Conservation (phyloP, 1,284 basidiomycete genomes). For the Sporisorium iseilematis-ciliati region DNA sequence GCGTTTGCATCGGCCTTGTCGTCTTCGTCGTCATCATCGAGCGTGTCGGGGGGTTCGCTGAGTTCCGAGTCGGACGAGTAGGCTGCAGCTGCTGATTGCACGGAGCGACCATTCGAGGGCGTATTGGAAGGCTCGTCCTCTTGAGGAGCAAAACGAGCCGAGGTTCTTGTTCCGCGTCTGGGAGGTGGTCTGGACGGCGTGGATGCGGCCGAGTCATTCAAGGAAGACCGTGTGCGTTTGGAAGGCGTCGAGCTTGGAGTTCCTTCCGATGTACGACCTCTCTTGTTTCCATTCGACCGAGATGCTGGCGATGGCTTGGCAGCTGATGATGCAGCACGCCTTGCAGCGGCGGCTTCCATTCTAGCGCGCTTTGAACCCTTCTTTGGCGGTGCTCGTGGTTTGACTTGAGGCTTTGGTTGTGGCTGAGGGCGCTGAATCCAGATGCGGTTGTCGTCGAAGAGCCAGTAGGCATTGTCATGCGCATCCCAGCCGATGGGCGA, state of each 20-base stretch:
- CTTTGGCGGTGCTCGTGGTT: constrained; percentile 47
- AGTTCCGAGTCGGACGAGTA: constrained; percentile 60
- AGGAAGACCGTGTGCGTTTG: constrained; percentile 42
- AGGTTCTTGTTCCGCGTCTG: constrained; percentile 39
- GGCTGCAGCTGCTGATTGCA: constrained; percentile 18
- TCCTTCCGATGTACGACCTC: constrained; percentile 72
- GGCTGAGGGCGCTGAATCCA: constrained; percentile 80
- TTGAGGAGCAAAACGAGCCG: constrained; percentile 35
- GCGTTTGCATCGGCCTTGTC: constrained; percentile 6
- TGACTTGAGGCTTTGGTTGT: constrained; percentile 46
- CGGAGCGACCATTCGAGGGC: constrained; percentile 22
- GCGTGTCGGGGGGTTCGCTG: constrained; percentile 57
- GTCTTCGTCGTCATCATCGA: constrained; percentile 22
- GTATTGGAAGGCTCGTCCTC: constrained; percentile 29
- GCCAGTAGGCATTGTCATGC: constrained; percentile 85
- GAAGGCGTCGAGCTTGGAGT: constrained; percentile 34
- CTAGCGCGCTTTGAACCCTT: constrained; percentile 47
- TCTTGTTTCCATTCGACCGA: constrained; percentile 68
- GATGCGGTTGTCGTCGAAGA: constrained; percentile 85
- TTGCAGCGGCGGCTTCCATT: constrained; percentile 45
- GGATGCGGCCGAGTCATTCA: constrained; percentile 24
- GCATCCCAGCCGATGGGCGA: constrained; percentile 88
- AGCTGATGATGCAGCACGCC: constrained; percentile 68
- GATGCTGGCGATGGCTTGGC: constrained; percentile 77
- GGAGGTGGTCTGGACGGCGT: constrained; percentile 42